phyloP scores from a whole-genome alignment of 257 asterid genomes.

The Hygrophila difformis region DNA sequence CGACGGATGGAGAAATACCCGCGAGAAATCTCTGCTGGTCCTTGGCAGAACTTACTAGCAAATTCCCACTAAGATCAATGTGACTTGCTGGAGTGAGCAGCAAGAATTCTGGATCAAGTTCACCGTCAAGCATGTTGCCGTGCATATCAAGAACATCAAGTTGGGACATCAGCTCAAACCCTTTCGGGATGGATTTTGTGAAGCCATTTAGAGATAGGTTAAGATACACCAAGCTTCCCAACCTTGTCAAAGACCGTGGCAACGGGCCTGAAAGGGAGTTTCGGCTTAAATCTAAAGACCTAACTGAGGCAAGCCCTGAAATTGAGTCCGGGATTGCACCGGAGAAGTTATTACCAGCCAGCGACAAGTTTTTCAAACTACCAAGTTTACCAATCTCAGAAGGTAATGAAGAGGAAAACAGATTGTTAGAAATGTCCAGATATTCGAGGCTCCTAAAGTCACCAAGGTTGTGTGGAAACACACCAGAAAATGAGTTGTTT shows the following conservation, averaged over 20 bases:
- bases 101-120: slow-evolving; percentile 56
- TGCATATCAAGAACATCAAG: slow-evolving; percentile 79
- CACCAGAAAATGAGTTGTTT: slow-evolving; percentile 73
- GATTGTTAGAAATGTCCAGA: slow-evolving; percentile 70
- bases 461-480: slow-evolving; percentile 42
- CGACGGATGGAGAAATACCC: slow-evolving; percentile 51
- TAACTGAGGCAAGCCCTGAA: slow-evolving; percentile 51
- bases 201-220: slow-evolving; percentile 65
- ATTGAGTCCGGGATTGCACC: slow-evolving; percentile 66
- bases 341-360: slow-evolving; percentile 81
- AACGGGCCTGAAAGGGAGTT: slow-evolving; percentile 67
- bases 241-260: slow-evolving; percentile 47
- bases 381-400: slow-evolving; percentile 51
- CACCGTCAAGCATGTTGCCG: slow-evolving; percentile 78
- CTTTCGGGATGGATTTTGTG: slow-evolving; percentile 62
- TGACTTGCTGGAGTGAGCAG: slow-evolving; percentile 59
- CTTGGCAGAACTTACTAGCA: slow-evolving; percentile 39
- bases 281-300: slow-evolving; percentile 62
- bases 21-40: slow-evolving; percentile 35
- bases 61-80: slow-evolving; percentile 80
- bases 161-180: slow-evolving; percentile 61
- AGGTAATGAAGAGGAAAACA: slow-evolving; percentile 67
- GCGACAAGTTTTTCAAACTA: slow-evolving; percentile 57
- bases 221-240: slow-evolving; percentile 53
- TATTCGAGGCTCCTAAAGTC: slow-evolving; percentile 67